Conservation (phyloP, 2,329 filamentous ascomycete species). For the Fusarium mundagurra region DNA sequence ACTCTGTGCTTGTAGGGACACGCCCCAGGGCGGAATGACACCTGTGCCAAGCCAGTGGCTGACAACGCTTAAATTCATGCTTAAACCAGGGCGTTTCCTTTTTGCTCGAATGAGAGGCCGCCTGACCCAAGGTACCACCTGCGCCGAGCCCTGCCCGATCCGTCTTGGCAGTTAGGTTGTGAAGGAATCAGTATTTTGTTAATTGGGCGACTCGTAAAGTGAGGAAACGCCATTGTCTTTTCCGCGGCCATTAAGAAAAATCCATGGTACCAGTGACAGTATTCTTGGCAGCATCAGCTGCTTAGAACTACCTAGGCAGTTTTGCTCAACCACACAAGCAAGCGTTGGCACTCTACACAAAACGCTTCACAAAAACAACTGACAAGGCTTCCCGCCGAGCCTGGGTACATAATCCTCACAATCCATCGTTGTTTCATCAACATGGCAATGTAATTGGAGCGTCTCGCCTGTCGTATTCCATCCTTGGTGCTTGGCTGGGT, state of each 20-base stretch:
- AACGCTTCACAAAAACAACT: not conserved
- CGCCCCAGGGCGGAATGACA: conserved; percentile 37
- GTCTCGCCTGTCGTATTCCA: conserved; percentile 13
- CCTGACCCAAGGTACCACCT: conserved; percentile 34
- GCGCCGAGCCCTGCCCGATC: conserved; percentile 25
- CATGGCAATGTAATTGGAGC: conserved; percentile 3
- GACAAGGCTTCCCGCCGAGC: conserved; percentile 1
- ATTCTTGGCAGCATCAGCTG: not conserved
- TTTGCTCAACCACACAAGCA: not conserved
- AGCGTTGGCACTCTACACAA: not conserved
- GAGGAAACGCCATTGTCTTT: conserved; percentile 1
- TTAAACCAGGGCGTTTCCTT: conserved; percentile 52
- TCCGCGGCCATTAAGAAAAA: conserved; percentile 13
- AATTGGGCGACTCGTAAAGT: conserved; percentile 17
- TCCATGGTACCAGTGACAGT: not conserved
- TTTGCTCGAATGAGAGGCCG: conserved; percentile 32
- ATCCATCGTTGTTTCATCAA: not conserved
- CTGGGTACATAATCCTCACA: not conserved
- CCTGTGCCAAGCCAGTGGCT: conserved; percentile 56
- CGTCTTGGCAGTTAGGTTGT: conserved; percentile 33
- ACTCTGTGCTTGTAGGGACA: conserved; percentile 9
- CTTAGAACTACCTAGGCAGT: not conserved
- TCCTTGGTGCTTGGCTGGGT: conserved; percentile 6
- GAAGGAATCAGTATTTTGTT: conserved; percentile 8
- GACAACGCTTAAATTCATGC: conserved; percentile 63